Evolutionary conservation across 31 red algal genomes (phyloP).

Genomic region (Asparagopsis taxiformis): DNA sequence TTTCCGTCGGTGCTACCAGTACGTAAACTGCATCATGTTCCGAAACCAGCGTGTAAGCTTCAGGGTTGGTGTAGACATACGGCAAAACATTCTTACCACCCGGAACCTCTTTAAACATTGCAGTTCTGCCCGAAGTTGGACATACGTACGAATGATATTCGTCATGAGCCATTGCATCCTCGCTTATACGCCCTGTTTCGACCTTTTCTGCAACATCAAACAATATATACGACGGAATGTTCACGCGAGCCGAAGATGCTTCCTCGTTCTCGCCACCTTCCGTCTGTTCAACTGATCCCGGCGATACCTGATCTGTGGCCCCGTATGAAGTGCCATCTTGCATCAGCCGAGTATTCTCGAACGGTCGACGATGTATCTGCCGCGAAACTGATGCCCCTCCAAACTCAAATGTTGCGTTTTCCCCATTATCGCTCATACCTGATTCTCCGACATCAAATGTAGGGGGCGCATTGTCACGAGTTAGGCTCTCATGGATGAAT

Average conservation of each 20-base stretch:
- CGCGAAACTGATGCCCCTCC: conserved; percentile 22
- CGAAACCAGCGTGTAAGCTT: conserved; percentile 79
- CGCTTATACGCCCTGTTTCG: conserved; percentile 16
- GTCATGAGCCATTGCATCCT: neutral
- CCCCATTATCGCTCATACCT: neutral
- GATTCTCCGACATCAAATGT: neutral
- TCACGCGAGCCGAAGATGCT: neutral
- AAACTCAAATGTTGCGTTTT: conserved; percentile 2
- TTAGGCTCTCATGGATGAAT: neutral
- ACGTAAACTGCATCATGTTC: conserved; percentile 79
- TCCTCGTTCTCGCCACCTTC: neutral
- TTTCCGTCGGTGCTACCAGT: conserved; percentile 46
- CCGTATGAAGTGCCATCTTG: conserved; percentile 23
- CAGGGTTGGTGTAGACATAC: conserved; percentile 90
- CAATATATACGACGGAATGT: conserved; percentile 24
- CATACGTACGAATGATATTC: conserved; percentile 51
- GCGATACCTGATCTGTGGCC: neutral
- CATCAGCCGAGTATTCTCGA: conserved; percentile 9
- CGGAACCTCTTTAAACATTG: conserved; percentile 48
- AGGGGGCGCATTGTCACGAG: neutral
- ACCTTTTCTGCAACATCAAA: conserved; percentile 61
- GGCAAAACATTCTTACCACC: conserved; percentile 76
- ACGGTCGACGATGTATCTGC: conserved; percentile 2
- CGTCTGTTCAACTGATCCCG: neutral
- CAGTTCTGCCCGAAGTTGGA: conserved; percentile 45